Evolutionary conservation across 2,329 filamentous ascomycete species (phyloP).

Genomic region (Sordariomycetes sp.): DNA sequence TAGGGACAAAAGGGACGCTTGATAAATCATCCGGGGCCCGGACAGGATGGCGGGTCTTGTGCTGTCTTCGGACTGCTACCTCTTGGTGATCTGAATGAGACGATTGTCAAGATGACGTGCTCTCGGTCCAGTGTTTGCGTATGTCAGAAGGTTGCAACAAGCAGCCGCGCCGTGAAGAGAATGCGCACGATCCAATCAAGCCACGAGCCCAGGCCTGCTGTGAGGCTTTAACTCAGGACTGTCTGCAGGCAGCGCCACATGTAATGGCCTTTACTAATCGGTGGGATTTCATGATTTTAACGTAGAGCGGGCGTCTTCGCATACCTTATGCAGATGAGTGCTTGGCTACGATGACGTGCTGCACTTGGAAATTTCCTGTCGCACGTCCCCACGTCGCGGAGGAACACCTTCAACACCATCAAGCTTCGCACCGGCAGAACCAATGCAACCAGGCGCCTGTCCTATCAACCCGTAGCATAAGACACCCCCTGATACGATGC

Average conservation of each 20-base stretch:
- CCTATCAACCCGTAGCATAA: neutral
- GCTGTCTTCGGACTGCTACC: conserved; percentile 33
- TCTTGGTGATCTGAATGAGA: conserved; percentile 38
- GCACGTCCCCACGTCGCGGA: neutral
- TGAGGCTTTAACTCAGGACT: no score
- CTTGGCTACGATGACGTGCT: conserved; percentile 3
- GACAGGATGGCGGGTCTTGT: conserved; percentile 30
- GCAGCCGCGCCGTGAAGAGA: no score
- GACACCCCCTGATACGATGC: neutral
- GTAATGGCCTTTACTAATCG: no score
- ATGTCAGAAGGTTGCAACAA: no score
- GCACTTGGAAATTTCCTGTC: conserved; percentile 1
- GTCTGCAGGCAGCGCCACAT: no score
- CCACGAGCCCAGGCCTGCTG: no score
- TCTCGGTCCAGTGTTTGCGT: no score
- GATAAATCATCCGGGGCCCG: conserved; percentile 25
- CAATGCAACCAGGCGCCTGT: no score
- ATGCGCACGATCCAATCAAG: no score
- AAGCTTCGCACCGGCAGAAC: neutral
- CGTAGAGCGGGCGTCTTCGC: no score
- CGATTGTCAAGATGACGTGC: conserved; percentile 23
- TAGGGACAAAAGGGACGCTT: conserved; percentile 41
- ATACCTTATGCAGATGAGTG: no score
- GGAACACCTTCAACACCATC: neutral
- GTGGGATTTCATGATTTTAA: no score